Evolutionary conservation across 805 yeast species (phyloP), one percentile per base, ranked within the genome.

Genomic region (Candida dajiaensis): DNA sequence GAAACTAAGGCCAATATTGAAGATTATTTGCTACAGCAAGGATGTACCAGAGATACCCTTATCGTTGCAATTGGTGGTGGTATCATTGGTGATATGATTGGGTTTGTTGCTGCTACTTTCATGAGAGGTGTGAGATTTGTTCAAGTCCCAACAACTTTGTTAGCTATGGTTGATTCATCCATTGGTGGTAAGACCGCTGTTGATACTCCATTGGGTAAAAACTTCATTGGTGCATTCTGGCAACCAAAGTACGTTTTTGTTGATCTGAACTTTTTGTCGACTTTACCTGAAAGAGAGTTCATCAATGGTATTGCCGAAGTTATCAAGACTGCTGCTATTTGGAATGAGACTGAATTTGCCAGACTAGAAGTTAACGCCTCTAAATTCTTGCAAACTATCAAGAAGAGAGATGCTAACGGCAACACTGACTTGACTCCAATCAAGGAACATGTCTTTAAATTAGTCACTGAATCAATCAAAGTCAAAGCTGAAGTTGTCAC

Each of bases 251-350:
- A 85, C 57, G 87, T 94, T 50, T 81, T 89, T 63, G 94, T 85
- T 25, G 99, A 94, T 66, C 81, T 90, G 45, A 76, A 83, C 33
- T 92, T 94, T 71, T 73, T 94, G 61, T 84, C 83, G 52, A 85
- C 97, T 16, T 74, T 94, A 49, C 97, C 98, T 1, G 83, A 82
- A 44, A 80, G 99, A 58, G 98, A 94, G 66, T 89, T 94, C 65
- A 87, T 94, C 58, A 94, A 94, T 62, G 99, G 99, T 50, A 94
- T 94, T 90, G 96, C 96, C 5, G 99, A 94, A 68, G 97, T 94
- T 42, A 84, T 94, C 57, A 94, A 94, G 69, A 94, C 99, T 15
- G 98, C 98, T 19, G 97, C 97, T 22, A 90, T 94, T 60, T 94
- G 98, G 98, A 83, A 90, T 63, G 96, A 86, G 52, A 72, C 61